Evolutionary conservation across 768 basidiomycete genomes (phyloP).

Genomic region (Saitozyma sp.): DNA sequence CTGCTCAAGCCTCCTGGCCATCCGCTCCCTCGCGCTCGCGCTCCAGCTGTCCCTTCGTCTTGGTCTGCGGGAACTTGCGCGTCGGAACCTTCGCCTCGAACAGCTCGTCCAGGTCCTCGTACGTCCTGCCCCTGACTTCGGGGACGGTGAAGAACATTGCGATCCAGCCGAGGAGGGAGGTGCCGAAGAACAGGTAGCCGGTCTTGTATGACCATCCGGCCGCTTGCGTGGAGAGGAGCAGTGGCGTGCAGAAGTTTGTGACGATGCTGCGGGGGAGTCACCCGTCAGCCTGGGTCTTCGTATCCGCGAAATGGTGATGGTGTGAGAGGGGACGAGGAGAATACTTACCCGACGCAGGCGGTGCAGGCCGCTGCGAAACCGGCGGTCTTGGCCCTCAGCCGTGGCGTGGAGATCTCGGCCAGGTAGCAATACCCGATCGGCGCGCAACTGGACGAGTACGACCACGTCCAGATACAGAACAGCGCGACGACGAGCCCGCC

Average conservation of each 20-base stretch:
- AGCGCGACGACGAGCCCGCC: conserved; percentile 5
- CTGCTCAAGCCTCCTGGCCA: too few species aligned
- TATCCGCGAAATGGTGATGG: too few species aligned
- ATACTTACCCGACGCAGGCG: conserved; percentile 3
- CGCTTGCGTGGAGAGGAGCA: neutral
- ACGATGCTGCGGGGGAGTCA: conserved; percentile 5
- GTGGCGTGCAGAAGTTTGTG: conserved; percentile 1
- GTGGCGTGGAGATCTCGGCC: conserved; percentile 13
- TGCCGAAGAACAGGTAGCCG: conserved; percentile 4
- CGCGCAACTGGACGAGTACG: conserved; percentile 6
- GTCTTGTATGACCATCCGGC: conserved; percentile 5
- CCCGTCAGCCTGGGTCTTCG: neutral
- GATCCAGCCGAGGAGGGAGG: conserved; percentile 1
- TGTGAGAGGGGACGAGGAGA: conserved; percentile 1
- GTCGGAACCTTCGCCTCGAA: conserved; percentile 22
- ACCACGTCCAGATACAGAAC: conserved; percentile 8
- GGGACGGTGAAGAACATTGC: conserved; percentile 28
- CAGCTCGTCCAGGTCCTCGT: conserved; percentile 36
- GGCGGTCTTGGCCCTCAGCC: conserved; percentile 25
- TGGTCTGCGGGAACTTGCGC: conserved; percentile 2
- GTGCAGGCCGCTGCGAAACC: conserved; percentile 18
- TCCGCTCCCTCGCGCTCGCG: too few species aligned
- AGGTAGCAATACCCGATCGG: conserved; percentile 4
- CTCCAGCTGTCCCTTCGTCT: neutral
- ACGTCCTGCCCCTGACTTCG: conserved; percentile 24